Conservation (phyloP, 352 stramenopile genomes). For the Aphanomyces cochlioides region DNA sequence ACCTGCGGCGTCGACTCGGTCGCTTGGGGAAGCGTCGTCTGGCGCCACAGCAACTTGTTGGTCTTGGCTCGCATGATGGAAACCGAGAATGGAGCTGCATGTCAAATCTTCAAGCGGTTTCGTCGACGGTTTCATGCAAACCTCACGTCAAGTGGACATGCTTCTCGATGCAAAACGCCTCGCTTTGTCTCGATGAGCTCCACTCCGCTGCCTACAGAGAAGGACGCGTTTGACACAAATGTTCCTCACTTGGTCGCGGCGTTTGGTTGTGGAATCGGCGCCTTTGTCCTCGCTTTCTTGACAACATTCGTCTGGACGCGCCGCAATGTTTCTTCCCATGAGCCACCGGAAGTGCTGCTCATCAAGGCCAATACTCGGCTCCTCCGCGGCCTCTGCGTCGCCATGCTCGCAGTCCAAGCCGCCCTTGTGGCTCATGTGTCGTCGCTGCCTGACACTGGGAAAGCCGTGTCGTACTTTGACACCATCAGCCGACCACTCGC, state of each 20-base stretch:
- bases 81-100: no score
- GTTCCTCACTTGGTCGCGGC: neutral
- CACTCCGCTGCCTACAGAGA: neutral
- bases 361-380: slow-evolving; percentile 25
- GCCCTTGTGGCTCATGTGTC: slow-evolving; percentile 13
- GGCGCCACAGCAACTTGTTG: neutral
- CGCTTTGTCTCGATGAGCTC: neutral
- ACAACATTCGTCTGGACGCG: slow-evolving; percentile 4
- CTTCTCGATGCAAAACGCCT: no score
- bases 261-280: neutral
- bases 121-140: neutral
- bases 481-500: slow-evolving; percentile 9
- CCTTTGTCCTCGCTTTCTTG: slow-evolving; percentile 3
- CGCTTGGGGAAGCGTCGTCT: slow-evolving; percentile 25
- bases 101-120: neutral
- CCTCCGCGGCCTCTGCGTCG: slow-evolving; percentile 17
- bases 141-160: no score
- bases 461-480: slow-evolving; percentile 11
- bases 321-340: neutral
- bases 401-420: neutral
- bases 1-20: slow-evolving; percentile 17
- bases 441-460: slow-evolving; percentile 3
- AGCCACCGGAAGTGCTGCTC: slow-evolving; percentile 19
- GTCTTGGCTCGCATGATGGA: neutral
- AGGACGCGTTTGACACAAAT: slow-evolving; percentile 22